Percentiles rank a stretch among this genome's conserved stretches.
Evolutionary conservation across 352 stramenopile species (phyloP).

Genomic region (Lagenidium sp.): DNA sequence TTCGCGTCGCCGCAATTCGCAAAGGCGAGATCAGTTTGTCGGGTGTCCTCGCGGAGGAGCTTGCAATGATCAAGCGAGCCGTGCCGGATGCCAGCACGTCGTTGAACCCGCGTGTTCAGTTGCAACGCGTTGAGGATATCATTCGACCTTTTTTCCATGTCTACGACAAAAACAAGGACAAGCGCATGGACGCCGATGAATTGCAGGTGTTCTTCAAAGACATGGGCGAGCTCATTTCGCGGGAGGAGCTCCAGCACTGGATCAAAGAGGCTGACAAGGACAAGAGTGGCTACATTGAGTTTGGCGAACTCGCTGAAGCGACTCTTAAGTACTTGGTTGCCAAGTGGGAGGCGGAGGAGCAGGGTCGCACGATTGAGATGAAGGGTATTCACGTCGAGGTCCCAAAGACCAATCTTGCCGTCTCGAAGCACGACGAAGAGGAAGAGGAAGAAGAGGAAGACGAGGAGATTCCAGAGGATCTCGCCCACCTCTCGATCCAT

Average conservation of each 20-base stretch:
- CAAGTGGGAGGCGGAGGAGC: conserved; percentile 59
- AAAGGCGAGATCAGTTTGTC: conserved; percentile 73
- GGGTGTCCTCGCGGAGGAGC: conserved; percentile 65
- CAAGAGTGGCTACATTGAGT: conserved; percentile 87
- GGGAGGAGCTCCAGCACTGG: conserved; percentile 73
- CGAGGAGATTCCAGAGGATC: conserved; percentile 92
- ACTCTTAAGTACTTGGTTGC: conserved; percentile 81
- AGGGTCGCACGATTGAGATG: conserved; percentile 22
- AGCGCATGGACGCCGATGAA: conserved; percentile 88
- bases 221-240: conserved; percentile 85
- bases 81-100: conserved; percentile 26
- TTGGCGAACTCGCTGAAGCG: conserved; percentile 91
- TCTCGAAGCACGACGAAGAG: conserved; percentile 37
- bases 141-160: conserved; percentile 89
- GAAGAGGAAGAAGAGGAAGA: conserved; percentile 90
- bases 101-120: conserved; percentile 42
- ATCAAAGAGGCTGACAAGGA: conserved; percentile 90
- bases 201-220: conserved; percentile 91
- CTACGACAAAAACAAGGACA: conserved; percentile 91
- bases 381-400: conserved; percentile 33
- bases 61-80: conserved; percentile 55
- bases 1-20: conserved; percentile 59
- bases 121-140: conserved; percentile 84
- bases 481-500: conserved; percentile 89
- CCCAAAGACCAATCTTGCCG: conserved; percentile 34